Evolutionary conservation across 1,284 basidiomycete genomes (phyloP), one percentile per base, ranked within the genome.

Genomic region (Fistulina hepatica): DNA sequence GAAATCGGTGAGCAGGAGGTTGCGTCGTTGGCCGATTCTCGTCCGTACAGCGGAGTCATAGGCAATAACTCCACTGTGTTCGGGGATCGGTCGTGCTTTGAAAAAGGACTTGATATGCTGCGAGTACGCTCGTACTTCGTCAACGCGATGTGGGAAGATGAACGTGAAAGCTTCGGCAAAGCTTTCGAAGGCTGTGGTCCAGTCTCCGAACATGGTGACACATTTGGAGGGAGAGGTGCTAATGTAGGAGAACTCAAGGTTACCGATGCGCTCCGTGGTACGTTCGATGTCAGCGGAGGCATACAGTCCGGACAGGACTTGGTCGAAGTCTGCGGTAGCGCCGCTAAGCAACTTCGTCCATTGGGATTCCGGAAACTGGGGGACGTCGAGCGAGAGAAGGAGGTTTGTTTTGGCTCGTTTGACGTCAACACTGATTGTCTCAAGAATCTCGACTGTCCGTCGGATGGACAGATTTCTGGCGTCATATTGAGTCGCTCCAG

Each of bases 11-110:
- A 62, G 54, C 9, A 42, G 35, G 3, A 50, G 3, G 20, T 44
- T 24, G 15, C 48, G 45, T 2, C 54, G 46, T 5, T 49, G 43
- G 0, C 44, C 43, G n/a, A 54, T 51, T 9, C 43, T 22, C 21
- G 41, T 46, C 2, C 57, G 37, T 16, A 61, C 39, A 0, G 51
- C 52, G 3, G 44, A 36, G 41, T 63, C 60, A 35, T 49, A 55
- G 3, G 45, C 7, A 32, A 63, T 49, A 43, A 61, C 37, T n/a
- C n/a, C n/a, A n/a, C n/a, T n/a, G 6, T n/a, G n/a, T n/a, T n/a
- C n/a, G n/a, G n/a, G n/a, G n/a, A n/a, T n/a, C n/a, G n/a, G n/a
- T n/a, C n/a, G n/a, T 6, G 27, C 6, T 6, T 16, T 12, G 47
- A 61, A 59, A 5, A 48, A 23, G 0, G 40, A 32, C 1, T 37